Base-by-base conservation (phyloP, 2,329 filamentous ascomycete species). In the Clonostachys chloroleuca region DNA sequence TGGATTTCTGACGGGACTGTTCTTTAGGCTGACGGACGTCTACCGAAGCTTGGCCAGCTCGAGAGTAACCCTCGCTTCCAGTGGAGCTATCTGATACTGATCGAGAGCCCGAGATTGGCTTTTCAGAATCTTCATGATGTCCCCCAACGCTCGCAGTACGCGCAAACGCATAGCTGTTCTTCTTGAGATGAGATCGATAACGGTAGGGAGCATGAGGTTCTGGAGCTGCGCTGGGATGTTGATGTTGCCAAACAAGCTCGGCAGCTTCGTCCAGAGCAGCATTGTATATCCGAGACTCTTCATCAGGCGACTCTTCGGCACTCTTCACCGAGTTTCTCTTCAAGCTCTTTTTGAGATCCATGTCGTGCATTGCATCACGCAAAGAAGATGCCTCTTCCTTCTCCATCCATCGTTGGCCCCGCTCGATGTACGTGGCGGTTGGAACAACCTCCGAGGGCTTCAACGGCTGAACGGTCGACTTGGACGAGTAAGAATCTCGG, bases 211-310 rank as follows among this genome's bases (percentile, higher is more conserved):
- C 79, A 40, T 82, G 77, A 4, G 86, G 84, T 51, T 77, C 72
- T n/a, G 69, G 70, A 2, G 70, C 63, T 49, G 74, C 64, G 43
- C 56, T 59, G 8, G 78, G 79, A 54, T 89, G 78, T 59, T 86
- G 76, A 60, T 92, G 88, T 58, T 84, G 81, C 78, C 82, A 91
- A 40, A 92, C 88, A 42, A 92, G 73, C 61, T 92, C 86, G 2
- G 86, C 84, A 12, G 88, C 88, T 63, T 92, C 88, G 50, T 89
- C 74, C 51, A 89, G 81, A 33, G 88, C 88, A 39, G 85, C 84
- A 12, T 80, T 71, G 61, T 88, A 86, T 43, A 92, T 63, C 41
- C 78, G 79, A 49, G 86, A 83, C 17, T 85, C 82, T 30, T 73
- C 69, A 39, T 49, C 47, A 6, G 14, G 20, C 7, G 50, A 54